Conservation (phyloP, 2,329 filamentous ascomycete species). For the Elsinoe perseae region DNA sequence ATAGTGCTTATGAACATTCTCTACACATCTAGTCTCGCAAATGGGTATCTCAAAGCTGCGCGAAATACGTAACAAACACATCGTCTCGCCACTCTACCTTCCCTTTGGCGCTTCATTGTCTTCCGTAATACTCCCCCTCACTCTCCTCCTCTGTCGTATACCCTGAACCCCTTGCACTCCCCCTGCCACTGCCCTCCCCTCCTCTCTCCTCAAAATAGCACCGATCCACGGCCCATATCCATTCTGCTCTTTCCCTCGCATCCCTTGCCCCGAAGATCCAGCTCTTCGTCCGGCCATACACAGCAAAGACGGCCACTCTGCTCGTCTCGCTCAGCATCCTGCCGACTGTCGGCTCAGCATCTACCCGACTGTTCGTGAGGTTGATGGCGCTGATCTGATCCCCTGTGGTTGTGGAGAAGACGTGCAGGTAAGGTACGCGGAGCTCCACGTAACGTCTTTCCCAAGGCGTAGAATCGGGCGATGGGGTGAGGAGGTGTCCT, state of each 20-base stretch:
- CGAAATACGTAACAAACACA: background rate
- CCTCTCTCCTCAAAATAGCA: slow-evolving; percentile 48
- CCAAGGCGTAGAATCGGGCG: slow-evolving; percentile 73
- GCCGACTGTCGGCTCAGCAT: slow-evolving; percentile 82
- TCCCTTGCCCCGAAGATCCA: slow-evolving; percentile 87
- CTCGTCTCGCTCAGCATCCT: slow-evolving; percentile 54
- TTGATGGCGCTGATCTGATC: slow-evolving; percentile 89
- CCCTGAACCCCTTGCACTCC: slow-evolving; percentile 21
- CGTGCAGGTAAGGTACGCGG: slow-evolving; percentile 80
- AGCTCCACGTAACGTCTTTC: slow-evolving; percentile 89
- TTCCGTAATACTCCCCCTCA: slow-evolving; percentile 13
- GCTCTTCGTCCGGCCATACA: slow-evolving; percentile 90
- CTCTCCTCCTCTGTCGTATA: slow-evolving; percentile 3
- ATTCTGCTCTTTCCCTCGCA: slow-evolving; percentile 90
- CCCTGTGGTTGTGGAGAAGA: slow-evolving; percentile 76
- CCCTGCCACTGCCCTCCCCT: slow-evolving; percentile 20
- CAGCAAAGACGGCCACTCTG: slow-evolving; percentile 65
- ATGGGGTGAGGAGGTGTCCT: slow-evolving; percentile 75
- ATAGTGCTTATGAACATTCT: background rate
- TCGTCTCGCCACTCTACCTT: background rate
- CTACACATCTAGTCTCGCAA: background rate
- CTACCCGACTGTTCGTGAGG: slow-evolving; percentile 79
- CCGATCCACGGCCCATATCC: slow-evolving; percentile 93
- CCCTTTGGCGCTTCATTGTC: background rate
- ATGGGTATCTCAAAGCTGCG: slow-evolving; percentile 2